Evolutionary conservation across 306 rosid species (phyloP), one percentile per base, ranked within the genome.

Genomic region (Trifolium dubium): DNA sequence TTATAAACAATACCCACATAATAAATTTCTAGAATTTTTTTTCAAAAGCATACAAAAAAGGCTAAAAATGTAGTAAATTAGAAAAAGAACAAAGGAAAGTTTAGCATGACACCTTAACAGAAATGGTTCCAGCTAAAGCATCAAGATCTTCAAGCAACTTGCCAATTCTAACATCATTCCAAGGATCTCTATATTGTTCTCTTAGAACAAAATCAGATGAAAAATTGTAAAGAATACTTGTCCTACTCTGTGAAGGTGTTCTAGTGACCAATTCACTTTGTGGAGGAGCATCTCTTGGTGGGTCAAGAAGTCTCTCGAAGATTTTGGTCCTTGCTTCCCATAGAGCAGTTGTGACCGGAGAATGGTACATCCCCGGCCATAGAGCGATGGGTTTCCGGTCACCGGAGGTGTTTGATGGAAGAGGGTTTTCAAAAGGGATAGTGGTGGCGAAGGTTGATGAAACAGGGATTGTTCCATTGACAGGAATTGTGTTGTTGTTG

Each of bases 331-430:
- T 80, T 0, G 97, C 96, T 54, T 92, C 95, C 99, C 99, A 94
- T 6, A 94, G 79, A 2, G 99, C 99, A 5, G 90, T 77, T 1
- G 99, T 92, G 44, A 94, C 99, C 18, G 99, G 97, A 8, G 99
- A 94, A 67, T 89, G 98, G 88, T 87, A 90, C 93, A 92, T 92
- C 62, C 97, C 99, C 0, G 97, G 97, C 98, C 98, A 94, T 49
- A 91, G 15, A 19, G 74, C 81, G 30, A 89, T 89, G 29, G 97
- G 97, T 71, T 87, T 88, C 55, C 90, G 83, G 64, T 66, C 71
- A 4, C 40, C 73, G n/a, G 72, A 55, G 3, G 9, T 75, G 39
- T 71, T 58, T 34, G 32, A 13, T 31, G 85, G 67, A 39, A 47
- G 64, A 44, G 69, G 66, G 49, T 50, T 39, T 5, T 54, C 61